Evolutionary conservation across 169 alveolate genomes (phyloP).

Genomic region (Plasmodium gonderi): DNA sequence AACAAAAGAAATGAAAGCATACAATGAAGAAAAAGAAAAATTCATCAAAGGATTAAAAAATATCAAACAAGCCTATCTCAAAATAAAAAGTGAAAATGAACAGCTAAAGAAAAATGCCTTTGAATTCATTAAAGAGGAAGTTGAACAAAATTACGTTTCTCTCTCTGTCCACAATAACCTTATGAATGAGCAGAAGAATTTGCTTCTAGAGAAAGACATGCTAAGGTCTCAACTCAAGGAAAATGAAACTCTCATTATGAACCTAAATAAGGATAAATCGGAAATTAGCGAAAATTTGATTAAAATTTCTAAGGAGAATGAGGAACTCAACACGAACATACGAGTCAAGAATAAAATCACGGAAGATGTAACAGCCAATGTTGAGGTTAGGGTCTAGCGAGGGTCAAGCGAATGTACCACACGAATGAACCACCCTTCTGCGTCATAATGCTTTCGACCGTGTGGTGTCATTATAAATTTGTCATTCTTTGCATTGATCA

Average conservation of each 20-base stretch:
- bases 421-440: background rate
- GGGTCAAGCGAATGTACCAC: background rate
- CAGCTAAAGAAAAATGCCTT: slow-evolving; percentile 44
- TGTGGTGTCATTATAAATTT: too few species aligned
- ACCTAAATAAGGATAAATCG: slow-evolving; percentile 16
- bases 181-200: slow-evolving; percentile 35
- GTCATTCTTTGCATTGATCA: too few species aligned
- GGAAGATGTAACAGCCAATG: slow-evolving; percentile 35
- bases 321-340: slow-evolving; percentile 51
- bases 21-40: slow-evolving; percentile 38
- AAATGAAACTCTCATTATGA: background rate
- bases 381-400: slow-evolving; percentile 13
- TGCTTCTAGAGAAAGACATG: slow-evolving; percentile 15
- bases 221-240: slow-evolving; percentile 33
- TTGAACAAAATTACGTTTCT: slow-evolving; percentile 51
- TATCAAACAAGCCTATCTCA: slow-evolving; percentile 55
- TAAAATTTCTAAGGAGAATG: slow-evolving; percentile 21
- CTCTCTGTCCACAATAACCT: slow-evolving; percentile 24
- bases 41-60: slow-evolving; percentile 64
- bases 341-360: slow-evolving; percentile 51
- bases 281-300: background rate
- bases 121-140: slow-evolving; percentile 45
- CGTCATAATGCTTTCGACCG: too few species aligned
- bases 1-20: slow-evolving; percentile 49
- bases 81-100: slow-evolving; percentile 54